These are phyloP conservation scores for Eragrostis nindensis DNA, from an alignment of 176 grass and related monocot genomes.

Conservation along the genomic window DNA sequence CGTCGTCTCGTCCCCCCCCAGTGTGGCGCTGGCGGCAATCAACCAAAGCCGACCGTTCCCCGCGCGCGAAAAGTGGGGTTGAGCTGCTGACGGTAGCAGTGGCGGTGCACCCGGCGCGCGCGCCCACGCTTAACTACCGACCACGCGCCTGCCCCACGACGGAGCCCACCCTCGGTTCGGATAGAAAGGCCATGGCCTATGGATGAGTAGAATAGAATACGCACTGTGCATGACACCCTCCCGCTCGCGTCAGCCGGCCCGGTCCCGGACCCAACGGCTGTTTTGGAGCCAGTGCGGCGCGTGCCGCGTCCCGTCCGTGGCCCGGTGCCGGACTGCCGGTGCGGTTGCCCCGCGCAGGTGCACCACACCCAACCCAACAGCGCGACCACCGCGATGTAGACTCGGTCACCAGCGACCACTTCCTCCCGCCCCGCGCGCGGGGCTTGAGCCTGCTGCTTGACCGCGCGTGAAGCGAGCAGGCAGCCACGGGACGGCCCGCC, in stretches of 20 bases:
- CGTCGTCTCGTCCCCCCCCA: too few species aligned
- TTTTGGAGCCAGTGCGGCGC: slow-evolving; percentile 25
- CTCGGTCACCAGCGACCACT: too few species aligned
- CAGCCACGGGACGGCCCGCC: not conserved
- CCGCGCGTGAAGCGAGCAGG: not conserved
- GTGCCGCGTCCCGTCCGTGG: too few species aligned
- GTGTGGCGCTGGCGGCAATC: too few species aligned
- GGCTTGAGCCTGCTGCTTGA: too few species aligned
- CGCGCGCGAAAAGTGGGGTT: too few species aligned
- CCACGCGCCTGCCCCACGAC: not conserved
- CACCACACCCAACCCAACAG: slow-evolving; percentile 5
- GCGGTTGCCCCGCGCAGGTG: not conserved
- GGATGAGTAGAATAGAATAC: too few species aligned
- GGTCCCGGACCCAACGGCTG: not conserved
- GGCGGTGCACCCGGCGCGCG: slow-evolving; percentile 1
- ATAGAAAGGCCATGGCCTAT: not conserved
- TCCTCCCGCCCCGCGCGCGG: too few species aligned
- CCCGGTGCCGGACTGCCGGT: too few species aligned
- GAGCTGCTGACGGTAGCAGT: too few species aligned
- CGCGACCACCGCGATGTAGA: too few species aligned
- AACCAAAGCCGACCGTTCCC: too few species aligned
- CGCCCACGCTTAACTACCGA: not conserved
- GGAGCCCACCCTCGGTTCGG: not conserved
- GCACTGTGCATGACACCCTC: not conserved
- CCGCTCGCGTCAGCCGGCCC: slow-evolving; percentile 20